Evolutionary conservation across 2,329 filamentous ascomycete species (phyloP), one percentile per base, ranked within the genome.

Genomic region (Penicillium nordicum): DNA sequence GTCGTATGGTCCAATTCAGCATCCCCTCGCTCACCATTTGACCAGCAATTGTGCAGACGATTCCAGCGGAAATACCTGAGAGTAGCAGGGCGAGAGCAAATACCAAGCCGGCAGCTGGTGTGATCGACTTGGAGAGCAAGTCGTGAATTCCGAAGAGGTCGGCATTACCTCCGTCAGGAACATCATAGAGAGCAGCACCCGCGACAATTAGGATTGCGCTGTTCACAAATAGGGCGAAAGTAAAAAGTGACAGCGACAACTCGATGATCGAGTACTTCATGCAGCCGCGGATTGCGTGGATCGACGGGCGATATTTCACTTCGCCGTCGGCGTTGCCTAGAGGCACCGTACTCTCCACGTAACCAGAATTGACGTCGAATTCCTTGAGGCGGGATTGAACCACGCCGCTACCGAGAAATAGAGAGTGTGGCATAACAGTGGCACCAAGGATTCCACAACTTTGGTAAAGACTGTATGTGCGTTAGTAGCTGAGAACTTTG

Each of bases 21-120:
- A 91, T 89, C 7, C 91, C 91, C 71, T 95, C 91, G 60, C 85
- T 87, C 23, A 96, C 88, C 86, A 96, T 94, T 72, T 96, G 91
- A 0, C 91, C 91, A 0, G 91, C 84, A 63, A 96, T 94, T 1
- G 92, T 96, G 76, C 91, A 95, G 2, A 95, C 88, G 36, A 96
- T 90, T 6, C 91, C 91, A 0, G 91, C 91, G 0, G 87, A 90
- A 12, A 90, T 82, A 9, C 91, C 91, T 0, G 88, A 92, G 0
- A 95, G 82, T 0, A 96, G 81, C 1, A 96, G 78, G 0, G 91
- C 90, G 2, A 95, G 78, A 0, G 90, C 90, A 61, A 96, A 96
- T n/a, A 96, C 79, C 3, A 88, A 89, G 1, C 90, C 92, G 0
- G 90, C 92, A 0, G 83, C 88, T 0, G 87, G 85, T 0, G 88